Evolutionary conservation across 805 yeast species (phyloP), one percentile per base, ranked within the genome.

Genomic region (Cyberlindnera mrakii): DNA sequence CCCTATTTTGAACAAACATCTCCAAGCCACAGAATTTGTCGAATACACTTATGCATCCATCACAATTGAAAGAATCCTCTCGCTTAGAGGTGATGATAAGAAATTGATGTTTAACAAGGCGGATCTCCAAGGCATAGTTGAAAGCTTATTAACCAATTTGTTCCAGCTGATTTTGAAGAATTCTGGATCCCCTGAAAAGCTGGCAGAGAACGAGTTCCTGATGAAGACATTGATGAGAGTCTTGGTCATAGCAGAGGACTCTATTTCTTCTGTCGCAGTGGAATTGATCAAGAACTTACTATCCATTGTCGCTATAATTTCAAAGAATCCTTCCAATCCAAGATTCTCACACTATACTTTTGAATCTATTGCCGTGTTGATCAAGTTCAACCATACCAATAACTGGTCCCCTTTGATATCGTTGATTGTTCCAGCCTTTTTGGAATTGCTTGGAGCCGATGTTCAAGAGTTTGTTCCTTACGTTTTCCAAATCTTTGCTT

Each of bases 391-490:
- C 45, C 54, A 63, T 7, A 57, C 65, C 31, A 51, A 54, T 19
- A 64, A 69, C 33, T 58, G 67, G 34, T 44, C 62, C 5, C 49
- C 58, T 11, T 57, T 70, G 23, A 55, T 70, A 15, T 64, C 67
- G 1, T 45, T 75, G 10, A 68, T 86, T 30, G 72, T 90, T 54
- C 91, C 95, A 7, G 71, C 79, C 2, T 68, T 86, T 44, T 66
- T 90, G 47, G 65, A 66, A 1, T 77, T 90, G 25, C 69, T 93
- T 43, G 82, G 85, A 17, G 79, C 80, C 40, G 98, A 93, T 54
- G 85, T 93, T 37, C 91, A 90, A 54, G 99, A 93, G 66, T 93
- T 93, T 59, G 80, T 86, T 15, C 97, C 98, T 10, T 93, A 93
- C 58, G 80, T 84, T 6, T 84, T 95, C 65, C 99, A 93, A 67